Evolutionary conservation across 2,329 filamentous ascomycete species (phyloP).

Genomic region (Talaromyces albobiverticillius): DNA sequence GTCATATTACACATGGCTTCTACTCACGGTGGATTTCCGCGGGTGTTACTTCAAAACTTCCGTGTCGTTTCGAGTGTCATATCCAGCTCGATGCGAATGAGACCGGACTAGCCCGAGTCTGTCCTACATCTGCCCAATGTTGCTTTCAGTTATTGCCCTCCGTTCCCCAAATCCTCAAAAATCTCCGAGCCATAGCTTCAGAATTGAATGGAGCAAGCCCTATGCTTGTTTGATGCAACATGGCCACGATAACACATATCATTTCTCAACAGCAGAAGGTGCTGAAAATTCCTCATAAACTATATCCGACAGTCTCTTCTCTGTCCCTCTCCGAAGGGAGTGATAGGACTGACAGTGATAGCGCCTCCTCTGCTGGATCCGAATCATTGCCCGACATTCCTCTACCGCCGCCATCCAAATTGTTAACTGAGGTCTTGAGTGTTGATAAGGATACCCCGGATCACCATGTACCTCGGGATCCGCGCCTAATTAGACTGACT

Average conservation of each 20-base stretch:
- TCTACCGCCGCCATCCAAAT: constrained; percentile 63
- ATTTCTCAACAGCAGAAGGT: constrained; percentile 2
- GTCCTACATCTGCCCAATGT: background rate
- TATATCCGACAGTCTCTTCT: background rate
- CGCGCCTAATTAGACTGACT: constrained; percentile 78
- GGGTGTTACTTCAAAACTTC: background rate
- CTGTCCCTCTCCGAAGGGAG: background rate
- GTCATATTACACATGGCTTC: background rate
- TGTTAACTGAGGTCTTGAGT: constrained; percentile 62
- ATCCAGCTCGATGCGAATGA: constrained; percentile 5
- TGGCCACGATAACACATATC: constrained; percentile 7
- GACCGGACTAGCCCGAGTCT: background rate
- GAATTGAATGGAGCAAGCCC: background rate
- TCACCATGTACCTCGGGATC: constrained; percentile 73
- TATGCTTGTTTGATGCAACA: background rate
- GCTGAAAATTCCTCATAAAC: background rate
- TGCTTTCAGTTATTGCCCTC: background rate
- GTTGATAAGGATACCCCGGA: constrained; percentile 82
- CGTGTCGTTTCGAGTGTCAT: background rate
- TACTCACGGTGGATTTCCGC: constrained; percentile 5
- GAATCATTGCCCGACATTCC: constrained; percentile 48
- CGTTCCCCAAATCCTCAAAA: background rate
- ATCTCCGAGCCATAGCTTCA: background rate
- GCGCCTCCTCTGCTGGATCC: constrained; percentile 8
- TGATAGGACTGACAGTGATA: constrained; percentile 7